A percentile compares a stretch with the other conserved stretches of the same genome.
Conservation (phyloP, 1,284 basidiomycete species). For the Kalmanozyma brasiliensis region DNA sequence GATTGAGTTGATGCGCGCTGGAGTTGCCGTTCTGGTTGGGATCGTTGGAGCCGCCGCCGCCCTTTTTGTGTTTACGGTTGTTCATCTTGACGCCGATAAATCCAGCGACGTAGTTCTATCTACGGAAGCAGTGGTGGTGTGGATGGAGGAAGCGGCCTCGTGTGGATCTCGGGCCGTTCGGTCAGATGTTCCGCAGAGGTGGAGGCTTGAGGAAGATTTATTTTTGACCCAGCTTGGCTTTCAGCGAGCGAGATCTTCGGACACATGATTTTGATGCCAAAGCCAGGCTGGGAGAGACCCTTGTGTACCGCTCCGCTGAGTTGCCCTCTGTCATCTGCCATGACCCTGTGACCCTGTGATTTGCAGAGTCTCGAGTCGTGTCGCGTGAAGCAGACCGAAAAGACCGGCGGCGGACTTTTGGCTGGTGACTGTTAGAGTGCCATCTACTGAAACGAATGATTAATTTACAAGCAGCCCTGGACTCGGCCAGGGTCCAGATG, state of each 20-base stretch:
- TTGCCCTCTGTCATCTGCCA: too few relatives aligned
- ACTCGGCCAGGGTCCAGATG: conserved; percentile 4
- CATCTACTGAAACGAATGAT: too few relatives aligned
- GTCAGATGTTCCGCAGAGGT: neutral
- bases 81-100: too few relatives aligned
- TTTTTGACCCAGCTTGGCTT: neutral
- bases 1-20: conserved; percentile 28
- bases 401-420: neutral
- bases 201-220: conserved; percentile 1
- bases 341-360: too few relatives aligned
- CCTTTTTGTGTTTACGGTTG: conserved; percentile 40
- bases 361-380: neutral
- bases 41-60: conserved; percentile 7
- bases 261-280: neutral
- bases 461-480: neutral
- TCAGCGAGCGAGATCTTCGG: conserved; percentile 1
- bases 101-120: too few relatives aligned
- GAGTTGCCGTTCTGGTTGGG: conserved; percentile 12
- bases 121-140: neutral
- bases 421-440: too few relatives aligned
- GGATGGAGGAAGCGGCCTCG: neutral
- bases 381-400: neutral
- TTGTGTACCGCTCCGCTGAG: too few relatives aligned
- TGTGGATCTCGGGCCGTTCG: neutral
- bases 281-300: too few relatives aligned